Percentiles rank a stretch among this genome's conserved stretches.
Conservation (phyloP, 129 eudicot genomes). For the Heracleum sosnowskyi region DNA sequence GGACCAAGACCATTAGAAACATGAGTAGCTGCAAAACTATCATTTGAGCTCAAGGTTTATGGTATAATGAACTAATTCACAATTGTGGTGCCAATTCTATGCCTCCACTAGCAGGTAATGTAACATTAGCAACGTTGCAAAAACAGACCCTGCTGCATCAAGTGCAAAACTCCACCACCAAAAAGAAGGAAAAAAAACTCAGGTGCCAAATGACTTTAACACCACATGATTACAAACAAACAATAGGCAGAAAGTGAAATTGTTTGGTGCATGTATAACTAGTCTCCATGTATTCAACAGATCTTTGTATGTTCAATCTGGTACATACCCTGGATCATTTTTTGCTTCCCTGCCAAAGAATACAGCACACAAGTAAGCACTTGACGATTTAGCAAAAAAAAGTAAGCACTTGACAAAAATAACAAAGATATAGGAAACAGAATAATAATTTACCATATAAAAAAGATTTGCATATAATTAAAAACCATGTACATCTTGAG, state of each 20-base stretch:
- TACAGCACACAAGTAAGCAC: not conserved
- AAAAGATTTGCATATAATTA: not conserved
- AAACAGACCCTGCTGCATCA: constrained; percentile 4
- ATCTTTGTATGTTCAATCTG: constrained; percentile 10
- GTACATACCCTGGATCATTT: not conserved
- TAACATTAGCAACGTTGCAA: not conserved
- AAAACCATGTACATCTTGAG: not conserved
- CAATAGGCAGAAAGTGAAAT: not conserved
- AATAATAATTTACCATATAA: not conserved
- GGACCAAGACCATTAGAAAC: constrained; percentile 1
- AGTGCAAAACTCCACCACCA: constrained; percentile 7
- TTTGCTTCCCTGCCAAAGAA: constrained; percentile 11
- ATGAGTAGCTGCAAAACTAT: not conserved
- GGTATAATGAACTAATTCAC: constrained; percentile 2
- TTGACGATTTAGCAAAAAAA: no score
- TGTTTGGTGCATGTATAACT: constrained; percentile 5
- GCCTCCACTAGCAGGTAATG: constrained; percentile 11
- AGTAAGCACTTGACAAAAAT: not conserved
- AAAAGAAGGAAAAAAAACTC: not conserved
- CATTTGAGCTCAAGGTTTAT: not conserved
- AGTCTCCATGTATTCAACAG: constrained; percentile 8
- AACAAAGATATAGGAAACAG: not conserved
- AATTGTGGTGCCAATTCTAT: constrained; percentile 3
- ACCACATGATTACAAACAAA: not conserved
- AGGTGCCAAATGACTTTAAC: constrained; percentile 3